phyloP scores from a whole-genome alignment of 108 stramenopile species.

The Skeletonema tropicum region DNA sequence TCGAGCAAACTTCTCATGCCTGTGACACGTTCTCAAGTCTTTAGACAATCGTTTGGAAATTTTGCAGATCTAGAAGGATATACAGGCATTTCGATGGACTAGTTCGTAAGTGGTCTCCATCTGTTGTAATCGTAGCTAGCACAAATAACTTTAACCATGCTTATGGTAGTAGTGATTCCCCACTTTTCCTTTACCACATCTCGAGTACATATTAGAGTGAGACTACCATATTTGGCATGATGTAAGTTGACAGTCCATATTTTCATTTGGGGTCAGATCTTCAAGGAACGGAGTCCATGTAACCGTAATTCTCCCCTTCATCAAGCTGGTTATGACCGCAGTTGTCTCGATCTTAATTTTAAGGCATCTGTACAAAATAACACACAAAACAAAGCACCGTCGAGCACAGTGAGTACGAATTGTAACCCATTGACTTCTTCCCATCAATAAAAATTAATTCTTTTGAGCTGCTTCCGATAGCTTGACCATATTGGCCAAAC shows the following conservation, averaged over 20 bases:
- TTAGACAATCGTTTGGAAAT: slow-evolving; percentile 31
- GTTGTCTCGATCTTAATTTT: too few relatives aligned
- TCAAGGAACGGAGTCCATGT: too few relatives aligned
- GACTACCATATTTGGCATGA: too few relatives aligned
- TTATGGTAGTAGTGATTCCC: too few relatives aligned
- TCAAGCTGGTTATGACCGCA: too few relatives aligned
- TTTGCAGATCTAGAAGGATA: slow-evolving; percentile 15
- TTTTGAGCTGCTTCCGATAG: slow-evolving; percentile 51
- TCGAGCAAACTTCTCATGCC: slow-evolving; percentile 27
- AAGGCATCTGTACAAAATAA: too few relatives aligned
- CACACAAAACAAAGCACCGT: not conserved
- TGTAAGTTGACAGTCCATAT: too few relatives aligned
- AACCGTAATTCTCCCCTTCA: too few relatives aligned
- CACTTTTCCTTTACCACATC: not conserved
- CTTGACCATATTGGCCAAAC: slow-evolving; percentile 53
- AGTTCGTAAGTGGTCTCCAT: not conserved
- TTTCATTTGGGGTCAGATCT: too few relatives aligned
- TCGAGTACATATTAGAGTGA: not conserved
- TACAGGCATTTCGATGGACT: slow-evolving; percentile 1
- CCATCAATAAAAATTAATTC: not conserved
- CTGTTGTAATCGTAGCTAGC: not conserved
- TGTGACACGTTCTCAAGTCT: slow-evolving; percentile 8
- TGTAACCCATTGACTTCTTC: not conserved
- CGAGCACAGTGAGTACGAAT: not conserved
- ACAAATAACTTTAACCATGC: too few relatives aligned